Percentiles rank a stretch among this genome's conserved stretches.
Conservation (phyloP, 768 basidiomycete genomes). For the Artomyces pyxidatus region DNA sequence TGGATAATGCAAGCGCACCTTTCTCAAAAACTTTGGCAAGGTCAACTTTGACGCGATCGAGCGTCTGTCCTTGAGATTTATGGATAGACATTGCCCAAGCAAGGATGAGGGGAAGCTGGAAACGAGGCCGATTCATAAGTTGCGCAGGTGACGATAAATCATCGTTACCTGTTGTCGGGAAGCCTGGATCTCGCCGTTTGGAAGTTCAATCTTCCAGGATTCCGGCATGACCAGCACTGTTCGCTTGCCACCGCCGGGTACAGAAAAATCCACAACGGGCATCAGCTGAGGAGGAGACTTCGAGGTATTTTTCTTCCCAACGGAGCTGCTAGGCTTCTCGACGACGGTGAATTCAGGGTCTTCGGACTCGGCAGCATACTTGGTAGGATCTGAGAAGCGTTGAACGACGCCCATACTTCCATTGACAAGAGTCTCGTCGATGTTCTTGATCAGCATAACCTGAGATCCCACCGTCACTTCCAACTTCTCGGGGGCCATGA, state of each 20-base stretch:
- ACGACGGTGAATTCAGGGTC: conserved; percentile 8
- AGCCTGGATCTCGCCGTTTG: conserved; percentile 79
- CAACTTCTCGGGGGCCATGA: conserved; percentile 78
- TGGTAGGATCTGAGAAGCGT: conserved; percentile 54
- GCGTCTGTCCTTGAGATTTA: conserved; percentile 95
- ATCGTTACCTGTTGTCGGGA: conserved; percentile 70
- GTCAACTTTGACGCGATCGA: conserved; percentile 92
- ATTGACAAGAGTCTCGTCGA: conserved; percentile 86
- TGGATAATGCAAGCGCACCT: conserved; percentile 32
- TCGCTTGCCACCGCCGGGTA: conserved; percentile 48
- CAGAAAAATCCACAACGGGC: conserved; percentile 74
- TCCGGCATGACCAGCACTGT: conserved; percentile 60
- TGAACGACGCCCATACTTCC: conserved; percentile 86
- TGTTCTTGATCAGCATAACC: conserved; percentile 94
- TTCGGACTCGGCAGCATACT: conserved; percentile 12
- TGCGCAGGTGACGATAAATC: neutral
- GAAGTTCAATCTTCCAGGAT: conserved; percentile 79
- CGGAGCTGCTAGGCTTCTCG: conserved; percentile 4
- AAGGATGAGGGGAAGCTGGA: conserved; percentile 79
- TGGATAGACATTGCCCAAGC: conserved; percentile 99
- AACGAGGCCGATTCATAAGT: too few relatives aligned
- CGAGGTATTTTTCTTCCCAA: conserved; percentile 3
- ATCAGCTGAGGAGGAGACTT: conserved; percentile 27
- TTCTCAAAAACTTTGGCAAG: conserved; percentile 90
- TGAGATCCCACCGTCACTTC: conserved; percentile 73